Evolutionary conservation across 441 rosid genomes (phyloP).

Genomic region (Erodium texanum): DNA sequence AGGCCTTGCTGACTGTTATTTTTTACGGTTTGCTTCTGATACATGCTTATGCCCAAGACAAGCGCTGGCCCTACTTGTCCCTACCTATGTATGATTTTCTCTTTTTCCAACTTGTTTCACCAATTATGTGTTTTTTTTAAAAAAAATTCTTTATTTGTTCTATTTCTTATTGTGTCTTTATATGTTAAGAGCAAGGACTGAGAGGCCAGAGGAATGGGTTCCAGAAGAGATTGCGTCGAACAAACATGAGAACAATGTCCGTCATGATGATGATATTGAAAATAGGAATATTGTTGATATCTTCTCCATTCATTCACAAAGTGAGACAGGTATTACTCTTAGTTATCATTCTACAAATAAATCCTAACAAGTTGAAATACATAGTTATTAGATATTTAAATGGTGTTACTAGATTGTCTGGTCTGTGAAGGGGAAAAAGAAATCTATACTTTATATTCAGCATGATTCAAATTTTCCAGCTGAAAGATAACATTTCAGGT

Average conservation of each 20-base stretch:
- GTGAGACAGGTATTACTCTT: constrained; percentile 34
- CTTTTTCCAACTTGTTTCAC: not conserved
- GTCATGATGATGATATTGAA: constrained; percentile 33
- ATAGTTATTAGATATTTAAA: not conserved
- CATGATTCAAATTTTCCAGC: not conserved
- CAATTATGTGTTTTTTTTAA: constrained; percentile 1
- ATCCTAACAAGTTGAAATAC: not conserved
- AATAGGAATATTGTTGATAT: constrained; percentile 56
- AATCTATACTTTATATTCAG: not conserved
- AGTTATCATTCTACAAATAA: not conserved
- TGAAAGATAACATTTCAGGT: constrained; percentile 28
- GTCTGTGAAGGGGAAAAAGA: not conserved
- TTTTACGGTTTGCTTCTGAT: constrained; percentile 60
- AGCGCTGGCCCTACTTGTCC: constrained; percentile 85
- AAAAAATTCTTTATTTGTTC: not conserved
- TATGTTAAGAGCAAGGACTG: constrained; percentile 40
- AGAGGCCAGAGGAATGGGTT: constrained; percentile 93
- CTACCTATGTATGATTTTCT: constrained; percentile 57
- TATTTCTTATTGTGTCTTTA: constrained; percentile 16
- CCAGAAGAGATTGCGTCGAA: constrained; percentile 51
- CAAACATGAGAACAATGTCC: constrained; percentile 22
- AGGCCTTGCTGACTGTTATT: constrained; percentile 75
- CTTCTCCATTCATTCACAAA: constrained; percentile 63
- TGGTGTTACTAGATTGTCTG: not conserved
- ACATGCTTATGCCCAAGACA: constrained; percentile 94